Evolutionary conservation across 768 basidiomycete genomes (phyloP).

Genomic region (Lentinula boryana): DNA sequence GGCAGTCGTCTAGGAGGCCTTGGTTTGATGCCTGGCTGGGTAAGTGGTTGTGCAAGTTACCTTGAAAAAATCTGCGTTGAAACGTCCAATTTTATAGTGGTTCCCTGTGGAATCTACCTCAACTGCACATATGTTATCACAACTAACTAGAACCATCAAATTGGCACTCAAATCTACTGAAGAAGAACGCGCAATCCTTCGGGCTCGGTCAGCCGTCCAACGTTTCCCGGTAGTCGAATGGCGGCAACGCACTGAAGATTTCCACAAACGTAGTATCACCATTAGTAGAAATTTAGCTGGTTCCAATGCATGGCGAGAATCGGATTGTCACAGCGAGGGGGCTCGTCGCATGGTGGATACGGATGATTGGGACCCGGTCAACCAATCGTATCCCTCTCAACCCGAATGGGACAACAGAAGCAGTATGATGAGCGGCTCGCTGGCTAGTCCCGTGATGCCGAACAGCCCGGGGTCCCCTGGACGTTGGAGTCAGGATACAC

Average conservation of each 20-base stretch:
- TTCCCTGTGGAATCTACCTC: conserved; percentile 95
- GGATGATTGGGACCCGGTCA: conserved; percentile 77
- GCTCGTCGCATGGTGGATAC: conserved; percentile 51
- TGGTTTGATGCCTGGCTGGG: conserved; percentile 98
- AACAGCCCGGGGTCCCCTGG: conserved; percentile 3
- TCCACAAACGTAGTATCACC: conserved; percentile 82
- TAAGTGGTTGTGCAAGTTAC: conserved; percentile 30
- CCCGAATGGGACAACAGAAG: conserved; percentile 4
- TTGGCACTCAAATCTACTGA: conserved; percentile 87
- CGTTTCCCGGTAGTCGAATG: conserved; percentile 98
- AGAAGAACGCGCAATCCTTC: conserved; percentile 88
- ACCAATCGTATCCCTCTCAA: conserved; percentile 34
- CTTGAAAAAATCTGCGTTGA: not conserved
- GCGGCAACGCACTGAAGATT: conserved; percentile 94
- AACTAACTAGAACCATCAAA: conserved; percentile 92
- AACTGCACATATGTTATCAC: conserved; percentile 92
- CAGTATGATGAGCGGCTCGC: conserved; percentile 23
- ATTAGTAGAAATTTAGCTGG: conserved; percentile 67
- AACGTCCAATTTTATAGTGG: conserved; percentile 51
- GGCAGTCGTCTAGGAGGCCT: conserved; percentile 92
- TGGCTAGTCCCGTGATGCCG: conserved; percentile 21
- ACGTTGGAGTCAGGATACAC: conserved; percentile 1
- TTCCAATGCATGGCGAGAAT: conserved; percentile 69
- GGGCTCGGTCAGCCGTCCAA: conserved; percentile 92
- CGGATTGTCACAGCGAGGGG: conserved; percentile 54